Evolutionary conservation across 805 yeast genomes (phyloP).

Genomic region (Metschnikowia similis): DNA sequence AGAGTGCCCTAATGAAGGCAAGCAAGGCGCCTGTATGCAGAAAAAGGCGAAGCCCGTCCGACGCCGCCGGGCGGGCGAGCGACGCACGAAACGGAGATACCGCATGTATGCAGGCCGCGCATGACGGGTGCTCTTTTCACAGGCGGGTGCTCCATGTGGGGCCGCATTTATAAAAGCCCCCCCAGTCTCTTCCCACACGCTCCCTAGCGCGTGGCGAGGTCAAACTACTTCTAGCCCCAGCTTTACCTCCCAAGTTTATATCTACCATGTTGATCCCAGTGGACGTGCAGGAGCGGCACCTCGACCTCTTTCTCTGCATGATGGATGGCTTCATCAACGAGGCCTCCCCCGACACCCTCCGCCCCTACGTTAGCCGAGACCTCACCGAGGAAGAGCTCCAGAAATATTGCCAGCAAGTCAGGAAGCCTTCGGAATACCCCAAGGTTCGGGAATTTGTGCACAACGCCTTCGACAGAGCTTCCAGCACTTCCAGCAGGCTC

Average conservation of each 20-base stretch:
- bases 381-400: conserved; percentile 27
- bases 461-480: conserved; percentile 11
- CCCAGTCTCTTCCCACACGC: not conserved
- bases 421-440: conserved; percentile 29
- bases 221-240: no score
- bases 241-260: not conserved
- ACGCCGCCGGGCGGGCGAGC: not conserved
- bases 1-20: not conserved
- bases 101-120: not conserved
- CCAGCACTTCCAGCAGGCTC: conserved; percentile 18
- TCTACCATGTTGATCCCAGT: conserved; percentile 5
- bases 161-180: not conserved
- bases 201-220: no score
- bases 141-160: conserved; percentile 6
- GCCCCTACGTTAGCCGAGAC: conserved; percentile 21
- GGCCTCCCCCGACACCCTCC: conserved; percentile 24
- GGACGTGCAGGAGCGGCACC: conserved; percentile 20
- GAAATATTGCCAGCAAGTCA: conserved; percentile 21
- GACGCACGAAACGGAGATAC: not conserved
- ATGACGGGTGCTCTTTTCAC: not conserved
- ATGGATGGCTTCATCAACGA: conserved; percentile 36
- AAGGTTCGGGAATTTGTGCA: conserved; percentile 19
- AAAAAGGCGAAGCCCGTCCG: not conserved
- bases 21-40: not conserved
- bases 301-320: conserved; percentile 25